phyloP scores from a whole-genome alignment of 257 asterid species.

The Euphrasia confusa region DNA sequence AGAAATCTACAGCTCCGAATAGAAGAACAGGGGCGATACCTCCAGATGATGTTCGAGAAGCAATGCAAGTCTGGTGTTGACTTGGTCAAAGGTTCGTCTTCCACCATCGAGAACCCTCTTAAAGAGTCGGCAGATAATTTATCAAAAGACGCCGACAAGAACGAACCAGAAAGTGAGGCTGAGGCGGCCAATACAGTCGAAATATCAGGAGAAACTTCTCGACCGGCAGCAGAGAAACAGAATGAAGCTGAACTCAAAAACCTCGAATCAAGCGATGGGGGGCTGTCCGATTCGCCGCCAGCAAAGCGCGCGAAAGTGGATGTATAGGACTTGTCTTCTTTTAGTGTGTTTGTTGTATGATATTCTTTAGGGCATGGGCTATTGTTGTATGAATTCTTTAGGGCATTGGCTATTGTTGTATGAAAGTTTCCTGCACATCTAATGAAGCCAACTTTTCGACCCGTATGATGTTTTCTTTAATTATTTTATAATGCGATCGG shows the following conservation, averaged over 20 bases:
- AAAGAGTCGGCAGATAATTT: slow-evolving; percentile 23
- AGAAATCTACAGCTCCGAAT: slow-evolving; percentile 86
- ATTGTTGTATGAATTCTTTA: background rate
- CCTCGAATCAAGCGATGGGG: slow-evolving; percentile 20
- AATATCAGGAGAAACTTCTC: slow-evolving; percentile 29
- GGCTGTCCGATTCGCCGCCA: slow-evolving; percentile 32
- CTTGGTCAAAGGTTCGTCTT: slow-evolving; percentile 44
- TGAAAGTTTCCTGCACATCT: slow-evolving; percentile 12
- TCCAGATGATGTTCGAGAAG: slow-evolving; percentile 88
- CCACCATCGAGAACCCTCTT: slow-evolving; percentile 35
- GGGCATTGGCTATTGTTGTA: too few species aligned
- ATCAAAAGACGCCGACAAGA: slow-evolving; percentile 25
- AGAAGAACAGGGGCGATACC: slow-evolving; percentile 81
- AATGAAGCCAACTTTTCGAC: slow-evolving; percentile 22
- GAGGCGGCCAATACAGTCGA: slow-evolving; percentile 8
- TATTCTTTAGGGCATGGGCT: slow-evolving; percentile 5
- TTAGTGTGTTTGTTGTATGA: slow-evolving; percentile 15
- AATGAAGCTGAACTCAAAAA: slow-evolving; percentile 31
- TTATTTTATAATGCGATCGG: too few species aligned
- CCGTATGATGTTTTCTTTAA: background rate
- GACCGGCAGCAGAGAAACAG: slow-evolving; percentile 31
- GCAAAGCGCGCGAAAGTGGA: slow-evolving; percentile 51
- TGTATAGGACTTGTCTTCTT: slow-evolving; percentile 23
- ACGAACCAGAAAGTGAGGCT: slow-evolving; percentile 22
- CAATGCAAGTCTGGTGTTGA: slow-evolving; percentile 66